These are phyloP conservation scores for Fomitiporia mediterranea DNA, from an alignment of 1,284 basidiomycete genomes.

Conservation along the genomic window DNA sequence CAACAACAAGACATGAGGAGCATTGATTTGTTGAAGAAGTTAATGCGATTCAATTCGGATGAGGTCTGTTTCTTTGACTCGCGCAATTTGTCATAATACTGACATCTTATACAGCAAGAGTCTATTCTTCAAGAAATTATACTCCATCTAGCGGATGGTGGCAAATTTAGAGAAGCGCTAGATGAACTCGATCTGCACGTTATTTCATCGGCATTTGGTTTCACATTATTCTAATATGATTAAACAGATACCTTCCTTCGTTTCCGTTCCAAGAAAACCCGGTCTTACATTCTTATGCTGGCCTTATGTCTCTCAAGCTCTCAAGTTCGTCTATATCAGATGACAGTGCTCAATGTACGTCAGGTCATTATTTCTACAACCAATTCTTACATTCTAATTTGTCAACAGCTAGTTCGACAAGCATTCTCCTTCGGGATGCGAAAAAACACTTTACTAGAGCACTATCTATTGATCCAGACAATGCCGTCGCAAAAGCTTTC, in stretches of 20 bases:
- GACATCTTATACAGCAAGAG: slow-evolving; percentile 52
- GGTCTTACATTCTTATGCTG: slow-evolving; percentile 77
- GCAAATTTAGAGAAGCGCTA: slow-evolving; percentile 62
- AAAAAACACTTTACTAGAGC: slow-evolving; percentile 62
- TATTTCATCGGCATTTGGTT: no score
- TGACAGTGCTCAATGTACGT: not conserved
- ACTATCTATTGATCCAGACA: slow-evolving; percentile 52
- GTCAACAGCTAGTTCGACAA: slow-evolving; percentile 25
- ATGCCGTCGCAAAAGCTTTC: slow-evolving; percentile 48
- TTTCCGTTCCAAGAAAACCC: slow-evolving; percentile 82
- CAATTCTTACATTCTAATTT: not conserved
- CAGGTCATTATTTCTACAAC: not conserved
- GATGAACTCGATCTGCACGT: slow-evolving; percentile 82
- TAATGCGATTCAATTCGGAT: slow-evolving; percentile 63
- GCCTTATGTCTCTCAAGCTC: slow-evolving; percentile 61
- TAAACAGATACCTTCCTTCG: slow-evolving; percentile 74
- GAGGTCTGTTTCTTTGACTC: slow-evolving; percentile 42
- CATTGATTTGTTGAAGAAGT: slow-evolving; percentile 28
- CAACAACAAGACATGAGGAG: slow-evolving; percentile 24
- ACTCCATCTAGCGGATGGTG: slow-evolving; percentile 56
- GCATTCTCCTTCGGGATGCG: slow-evolving; percentile 48
- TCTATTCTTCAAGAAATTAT: slow-evolving; percentile 70
- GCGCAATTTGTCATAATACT: not conserved
- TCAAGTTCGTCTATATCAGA: slow-evolving; percentile 33
- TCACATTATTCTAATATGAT: no score